Evolutionary conservation across 106 monocot species (phyloP).

Genomic region (Triglochin maritima): DNA sequence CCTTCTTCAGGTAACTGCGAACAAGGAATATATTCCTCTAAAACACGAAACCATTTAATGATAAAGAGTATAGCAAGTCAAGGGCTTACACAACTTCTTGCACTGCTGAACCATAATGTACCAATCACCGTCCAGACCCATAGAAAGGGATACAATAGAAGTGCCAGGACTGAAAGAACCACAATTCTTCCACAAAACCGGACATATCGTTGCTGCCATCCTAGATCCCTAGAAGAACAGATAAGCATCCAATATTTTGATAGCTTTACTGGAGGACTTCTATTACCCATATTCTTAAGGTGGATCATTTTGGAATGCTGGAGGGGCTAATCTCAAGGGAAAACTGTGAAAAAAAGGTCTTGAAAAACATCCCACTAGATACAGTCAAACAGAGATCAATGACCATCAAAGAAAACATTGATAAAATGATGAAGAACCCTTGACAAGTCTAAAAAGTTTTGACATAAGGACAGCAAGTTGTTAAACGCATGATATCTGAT

Average conservation of each 20-base stretch:
- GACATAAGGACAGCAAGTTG: too few relatives aligned
- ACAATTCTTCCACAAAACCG: slow-evolving; percentile 88
- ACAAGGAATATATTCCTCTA: not conserved
- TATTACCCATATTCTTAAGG: too few relatives aligned
- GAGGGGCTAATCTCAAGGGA: too few relatives aligned
- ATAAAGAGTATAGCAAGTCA: not conserved
- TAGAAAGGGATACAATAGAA: slow-evolving; percentile 94
- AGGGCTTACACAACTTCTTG: slow-evolving; percentile 78
- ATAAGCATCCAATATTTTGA: not conserved
- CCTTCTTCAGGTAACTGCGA: slow-evolving; percentile 27
- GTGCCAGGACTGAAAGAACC: slow-evolving; percentile 64
- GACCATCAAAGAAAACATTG: too few relatives aligned
- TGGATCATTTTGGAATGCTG: too few relatives aligned
- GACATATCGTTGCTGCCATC: slow-evolving; percentile 86
- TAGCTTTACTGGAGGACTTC: not conserved
- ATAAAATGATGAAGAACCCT: too few relatives aligned
- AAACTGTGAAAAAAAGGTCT: too few relatives aligned
- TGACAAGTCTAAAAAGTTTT: too few relatives aligned
- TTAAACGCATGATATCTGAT: too few relatives aligned
- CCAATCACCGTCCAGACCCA: slow-evolving; percentile 95
- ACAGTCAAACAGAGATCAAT: too few relatives aligned
- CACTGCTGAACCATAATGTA: slow-evolving; percentile 87
- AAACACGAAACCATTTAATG: not conserved
- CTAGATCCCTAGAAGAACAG: slow-evolving; percentile 65
- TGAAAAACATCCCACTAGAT: too few relatives aligned